These are phyloP conservation scores for Botrytis deweyae DNA, from an alignment of 2,329 filamentous ascomycete species.

Conservation along the genomic window DNA sequence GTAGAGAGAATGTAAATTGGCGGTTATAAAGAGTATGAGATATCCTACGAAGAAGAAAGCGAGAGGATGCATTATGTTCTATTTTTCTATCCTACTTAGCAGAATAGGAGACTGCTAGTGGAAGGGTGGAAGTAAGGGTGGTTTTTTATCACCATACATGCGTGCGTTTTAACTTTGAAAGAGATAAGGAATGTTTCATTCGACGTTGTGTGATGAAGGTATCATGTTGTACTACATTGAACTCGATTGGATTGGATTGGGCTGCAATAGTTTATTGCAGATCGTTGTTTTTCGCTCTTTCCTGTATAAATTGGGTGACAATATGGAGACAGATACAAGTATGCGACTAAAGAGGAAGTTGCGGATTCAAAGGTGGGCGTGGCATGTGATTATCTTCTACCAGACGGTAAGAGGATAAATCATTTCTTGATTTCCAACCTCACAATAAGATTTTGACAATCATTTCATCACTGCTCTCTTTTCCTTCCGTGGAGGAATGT, in stretches of 20 bases:
- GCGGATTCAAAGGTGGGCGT: background rate
- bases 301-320: background rate
- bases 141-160: background rate
- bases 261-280: too few relatives aligned
- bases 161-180: background rate
- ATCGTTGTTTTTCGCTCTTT: background rate
- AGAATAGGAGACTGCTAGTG: background rate
- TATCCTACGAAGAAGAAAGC: conserved; percentile 17
- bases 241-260: background rate
- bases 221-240: background rate
- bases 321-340: background rate
- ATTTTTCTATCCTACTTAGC: conserved; percentile 1
- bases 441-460: background rate
- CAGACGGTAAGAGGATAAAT: background rate
- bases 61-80: conserved; percentile 19
- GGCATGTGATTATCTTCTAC: conserved; percentile 5
- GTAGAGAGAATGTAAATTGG: conserved; percentile 15
- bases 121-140: background rate
- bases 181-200: background rate
- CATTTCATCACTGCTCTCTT: background rate
- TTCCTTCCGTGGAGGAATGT: background rate
- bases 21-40: conserved; percentile 16
- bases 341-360: background rate
- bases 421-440: background rate
- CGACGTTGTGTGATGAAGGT: background rate